A percentile compares a stretch with the other conserved stretches of the same genome.
Evolutionary conservation across 2,329 filamentous ascomycete genomes (phyloP).

Genomic region (Calonectria fujianensis): DNA sequence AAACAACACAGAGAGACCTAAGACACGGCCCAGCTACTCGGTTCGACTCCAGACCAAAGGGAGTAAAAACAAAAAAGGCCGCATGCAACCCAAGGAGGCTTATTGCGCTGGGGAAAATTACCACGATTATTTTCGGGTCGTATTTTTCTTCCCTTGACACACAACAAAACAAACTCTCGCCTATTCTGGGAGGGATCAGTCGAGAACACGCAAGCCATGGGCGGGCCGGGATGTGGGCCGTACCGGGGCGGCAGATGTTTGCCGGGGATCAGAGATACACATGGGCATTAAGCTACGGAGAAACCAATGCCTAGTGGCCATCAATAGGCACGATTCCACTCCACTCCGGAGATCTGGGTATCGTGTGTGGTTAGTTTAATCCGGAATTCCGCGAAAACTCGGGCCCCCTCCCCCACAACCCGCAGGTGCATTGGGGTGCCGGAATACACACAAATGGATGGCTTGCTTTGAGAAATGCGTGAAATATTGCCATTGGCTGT

Average conservation of each 20-base stretch:
- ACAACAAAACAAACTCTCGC: conserved; percentile 9
- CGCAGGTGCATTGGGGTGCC: background rate
- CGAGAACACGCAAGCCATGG: conserved; percentile 28
- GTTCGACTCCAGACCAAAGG: background rate
- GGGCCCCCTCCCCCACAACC: conserved; percentile 12
- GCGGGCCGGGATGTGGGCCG: conserved; percentile 42
- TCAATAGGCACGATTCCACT: background rate
- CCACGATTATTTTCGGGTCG: background rate
- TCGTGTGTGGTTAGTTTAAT: conserved; percentile 1
- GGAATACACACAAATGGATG: background rate
- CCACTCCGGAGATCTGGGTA: background rate
- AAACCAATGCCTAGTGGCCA: background rate
- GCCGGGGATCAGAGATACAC: background rate
- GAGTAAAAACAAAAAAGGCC: background rate
- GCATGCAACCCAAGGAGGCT: conserved; percentile 2
- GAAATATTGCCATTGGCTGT: too few relatives aligned
- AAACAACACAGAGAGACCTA: background rate
- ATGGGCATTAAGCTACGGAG: background rate
- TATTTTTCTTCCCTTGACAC: background rate
- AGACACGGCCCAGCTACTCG: conserved; percentile 3
- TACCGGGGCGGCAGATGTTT: conserved; percentile 1
- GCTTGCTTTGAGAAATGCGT: background rate
- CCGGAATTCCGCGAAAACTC: conserved; percentile 1
- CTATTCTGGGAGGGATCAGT: conserved; percentile 25
- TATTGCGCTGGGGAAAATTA: background rate